Base-by-base conservation (phyloP, 2,329 filamentous ascomycete genomes). In the Metarhizium anisopliae region DNA sequence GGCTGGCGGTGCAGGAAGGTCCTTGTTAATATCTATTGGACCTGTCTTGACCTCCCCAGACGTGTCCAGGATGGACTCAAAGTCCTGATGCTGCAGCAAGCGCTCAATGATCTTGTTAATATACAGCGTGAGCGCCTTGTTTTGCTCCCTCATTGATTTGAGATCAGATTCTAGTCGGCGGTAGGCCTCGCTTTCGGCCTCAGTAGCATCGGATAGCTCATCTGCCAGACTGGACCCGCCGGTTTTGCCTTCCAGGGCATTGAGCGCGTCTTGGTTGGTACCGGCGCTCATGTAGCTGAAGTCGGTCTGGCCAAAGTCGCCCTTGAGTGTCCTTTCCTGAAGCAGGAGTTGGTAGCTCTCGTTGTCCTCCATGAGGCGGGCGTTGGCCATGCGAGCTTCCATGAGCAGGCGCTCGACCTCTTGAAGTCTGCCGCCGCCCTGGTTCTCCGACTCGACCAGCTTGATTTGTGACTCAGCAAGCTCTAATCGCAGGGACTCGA, bases 51-150 rank as follows among this genome's bases (percentile, higher is more conserved):
- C 64, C 55, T 86, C 82, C 53, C 83, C 82, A 8, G 87, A 89
- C 70, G 90, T 88, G 68, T 95, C 90, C 45, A 96, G 79, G 58
- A 97, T 95, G 59, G 90, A 85, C 73, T 99, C 93, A 63, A 96
- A 97, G 62, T 95, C 92, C 66, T 95, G 89, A 72, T 96, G 89
- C 68, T 95, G 89, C 59, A 99, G 81, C 49, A 99, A 83, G 56
- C 94, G 88, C 70, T 94, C 94, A 69, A 99, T 96, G 70, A 99
- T 97, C 75, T 94, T 95, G 81, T 97, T 96, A 77, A 99, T 96
- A 76, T 99, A 99, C 61, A 97, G 78, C 29, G 91, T 95, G 63
- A 99, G 78, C 35, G 94, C 94, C 77, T 97, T 97, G 78, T 99
- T 97, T 76, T 96, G 87, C 69, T 96, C 93, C 74, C 89, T 93